Conservation (phyloP, 2,329 filamentous ascomycete species). For the Xylaria sp. region DNA sequence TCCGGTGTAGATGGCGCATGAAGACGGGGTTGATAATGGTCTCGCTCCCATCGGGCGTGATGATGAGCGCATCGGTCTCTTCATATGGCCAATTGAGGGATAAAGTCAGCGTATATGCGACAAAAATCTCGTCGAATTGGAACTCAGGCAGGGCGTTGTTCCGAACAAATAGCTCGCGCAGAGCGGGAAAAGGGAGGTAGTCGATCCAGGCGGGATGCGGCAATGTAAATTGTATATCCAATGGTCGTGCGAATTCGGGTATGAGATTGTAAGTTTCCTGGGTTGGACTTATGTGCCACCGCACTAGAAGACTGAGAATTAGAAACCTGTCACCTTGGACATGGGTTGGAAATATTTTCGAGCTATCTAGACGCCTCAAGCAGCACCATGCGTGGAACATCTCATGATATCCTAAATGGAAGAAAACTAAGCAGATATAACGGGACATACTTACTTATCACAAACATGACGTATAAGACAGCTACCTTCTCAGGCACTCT, state of each 20-base stretch:
- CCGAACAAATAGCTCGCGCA: constrained; percentile 62
- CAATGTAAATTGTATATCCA: constrained; percentile 67
- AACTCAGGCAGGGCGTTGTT: constrained; percentile 52
- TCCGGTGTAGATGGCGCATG: constrained; percentile 74
- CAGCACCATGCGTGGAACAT: not conserved
- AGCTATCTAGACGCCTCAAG: not conserved
- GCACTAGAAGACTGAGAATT: constrained; percentile 49
- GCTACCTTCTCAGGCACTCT: constrained; percentile 83
- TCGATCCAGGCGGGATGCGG: constrained; percentile 84
- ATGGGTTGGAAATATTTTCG: not conserved
- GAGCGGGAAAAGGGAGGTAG: constrained; percentile 77
- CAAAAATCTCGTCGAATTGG: constrained; percentile 81
- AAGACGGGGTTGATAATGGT: constrained; percentile 86
- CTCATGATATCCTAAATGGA: not conserved
- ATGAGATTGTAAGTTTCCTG: constrained; percentile 79
- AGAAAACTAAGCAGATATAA: not conserved
- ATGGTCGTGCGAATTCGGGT: constrained; percentile 74
- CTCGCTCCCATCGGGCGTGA: constrained; percentile 63
- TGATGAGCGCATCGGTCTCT: constrained; percentile 70
- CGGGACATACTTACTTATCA: constrained; percentile 54
- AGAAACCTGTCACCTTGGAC: not conserved
- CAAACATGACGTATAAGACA: constrained; percentile 84
- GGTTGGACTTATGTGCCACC: constrained; percentile 83
- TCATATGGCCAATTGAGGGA: constrained; percentile 87
- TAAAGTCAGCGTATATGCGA: constrained; percentile 78